Evolutionary conservation across 495 filamentous ascomycete species (phyloP).

Genomic region (Letharia columbiana): DNA sequence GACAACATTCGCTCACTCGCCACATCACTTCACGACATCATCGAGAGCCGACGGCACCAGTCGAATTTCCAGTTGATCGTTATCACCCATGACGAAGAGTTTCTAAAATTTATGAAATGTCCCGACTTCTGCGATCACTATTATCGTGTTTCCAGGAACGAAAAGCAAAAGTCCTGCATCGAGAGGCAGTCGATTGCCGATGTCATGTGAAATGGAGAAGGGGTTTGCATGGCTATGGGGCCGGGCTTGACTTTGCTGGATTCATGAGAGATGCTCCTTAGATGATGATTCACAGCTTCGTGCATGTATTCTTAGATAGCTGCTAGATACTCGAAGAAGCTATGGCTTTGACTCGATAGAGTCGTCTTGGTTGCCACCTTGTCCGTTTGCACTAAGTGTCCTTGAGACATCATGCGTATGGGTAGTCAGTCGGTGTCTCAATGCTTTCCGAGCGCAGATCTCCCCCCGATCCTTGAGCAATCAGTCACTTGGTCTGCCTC

Average conservation of each 20-base stretch:
- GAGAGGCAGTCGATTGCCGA: constrained; percentile 59
- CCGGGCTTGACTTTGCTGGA: background rate
- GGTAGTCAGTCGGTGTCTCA: no score
- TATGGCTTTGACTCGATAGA: background rate
- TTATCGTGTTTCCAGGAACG: constrained; percentile 73
- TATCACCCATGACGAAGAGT: constrained; percentile 98
- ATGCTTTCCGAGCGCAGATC: no score
- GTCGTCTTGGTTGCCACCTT: background rate
- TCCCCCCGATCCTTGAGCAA: no score
- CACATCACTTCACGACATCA: constrained; percentile 76
- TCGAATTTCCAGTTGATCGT: constrained; percentile 96
- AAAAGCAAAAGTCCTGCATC: constrained; percentile 81
- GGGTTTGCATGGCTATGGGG: background rate
- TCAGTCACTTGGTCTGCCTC: no score
- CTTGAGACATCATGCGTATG: no score
- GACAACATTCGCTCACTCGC: constrained; percentile 91
- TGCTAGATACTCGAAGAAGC: background rate
- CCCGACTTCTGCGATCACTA: constrained; percentile 92
- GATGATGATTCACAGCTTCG: background rate
- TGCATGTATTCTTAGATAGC: background rate
- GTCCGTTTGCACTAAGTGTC: no score
- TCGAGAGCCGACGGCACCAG: constrained; percentile 73
- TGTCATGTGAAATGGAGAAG: constrained; percentile 30
- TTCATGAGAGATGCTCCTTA: background rate
- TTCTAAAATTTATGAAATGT: constrained; percentile 85